Evolutionary conservation across 129 eudicot species (phyloP), one percentile per base, ranked within the genome.

Genomic region (Pulicaria dysenterica): DNA sequence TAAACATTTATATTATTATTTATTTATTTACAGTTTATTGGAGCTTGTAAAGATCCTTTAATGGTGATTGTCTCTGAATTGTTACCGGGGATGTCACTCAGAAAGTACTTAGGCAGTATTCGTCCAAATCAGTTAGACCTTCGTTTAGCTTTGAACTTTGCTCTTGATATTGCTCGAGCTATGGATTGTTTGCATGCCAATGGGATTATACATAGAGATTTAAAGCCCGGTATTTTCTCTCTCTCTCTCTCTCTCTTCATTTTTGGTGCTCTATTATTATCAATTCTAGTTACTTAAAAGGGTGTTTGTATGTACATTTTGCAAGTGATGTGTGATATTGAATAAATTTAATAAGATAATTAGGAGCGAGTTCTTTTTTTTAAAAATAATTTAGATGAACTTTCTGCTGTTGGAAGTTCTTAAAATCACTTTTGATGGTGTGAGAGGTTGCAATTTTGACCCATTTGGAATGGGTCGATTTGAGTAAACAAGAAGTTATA

Each of bases 41-140:
- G 99, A 75, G 99, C 99, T 78, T 94, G 99, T 76, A 94, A 94
- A 62, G 97, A 94, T 68, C 99, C 99, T 11, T 79, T 94, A 79
- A 94, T 94, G 99, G 99, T 94, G 76, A 90, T 94, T 68, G 97
- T 94, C 36, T 85, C 99, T 9, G 99, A 94, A 74, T 69, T 94
- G 46, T 76, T 94, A 81, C 99, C 89, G 9, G 99, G 99, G 60
- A 88, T 88, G 95, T 90, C 99, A 53, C 90, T 94, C 31, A 85
- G 99, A 69, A 94, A 90, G 77, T 90, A 90, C 75, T 81, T 94
- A 3, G 79, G 79, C 40, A 86, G 88, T 56, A 75, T 90, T 69
- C 97, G 99, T 72, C 99, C 99, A 55, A 84, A 83, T 67, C 85
- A 79, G 58, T 67, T 94, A 53, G 99, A 90, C 48, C 86, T 90